Evolutionary conservation across 2,329 filamentous ascomycete genomes (phyloP), one percentile per base, ranked within the genome.

Genomic region (Pyrenophora tritici-repentis): DNA sequence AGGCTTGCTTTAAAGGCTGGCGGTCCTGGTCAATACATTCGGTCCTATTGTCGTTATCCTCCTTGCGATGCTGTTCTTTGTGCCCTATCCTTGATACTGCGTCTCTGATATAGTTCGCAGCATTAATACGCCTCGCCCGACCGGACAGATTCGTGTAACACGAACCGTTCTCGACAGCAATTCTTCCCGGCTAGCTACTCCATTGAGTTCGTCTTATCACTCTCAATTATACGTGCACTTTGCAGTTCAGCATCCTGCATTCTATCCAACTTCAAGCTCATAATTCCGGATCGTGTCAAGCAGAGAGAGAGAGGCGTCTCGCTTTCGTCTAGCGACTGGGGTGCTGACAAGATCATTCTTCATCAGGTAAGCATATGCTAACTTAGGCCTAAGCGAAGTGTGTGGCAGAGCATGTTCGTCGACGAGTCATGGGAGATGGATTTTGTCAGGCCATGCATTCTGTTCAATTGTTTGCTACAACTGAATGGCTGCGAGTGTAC

Each of bases 341-440:
- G 16, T 40, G n/a, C 16, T 22, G 35, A 38, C 22, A 41, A 14
- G 31, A 43, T 45, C 6, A 43, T 56, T 29, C 51, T 53, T 29
- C 34, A 53, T 44, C 45, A 56, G 62, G 62, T 65, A 63, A 63
- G 60, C 50, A 59, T 13, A 20, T 16, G 41, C 47, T 45, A 29
- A 33, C 13, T 34, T 22, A 22, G 20, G 20, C 10, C 13, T 58
- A 64, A 61, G 53, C 53, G 50, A 61, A 45, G 40, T 35, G 38
- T 48, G 50, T 35, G 16, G 42, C 38, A 48, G 12, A 31, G 17
- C 50, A 17, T 39, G 22, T n/a, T 31, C 38, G 18, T 33, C 24
- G 26, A 29, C 26, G 40, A 41, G 35, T 46, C 29, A 38, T 31
- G 10, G 9, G 29, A 17, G 20, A 38, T 22, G 14, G n/a, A 22